Evolutionary conservation across 495 filamentous ascomycete species (phyloP), one percentile per base, ranked within the genome.

Genomic region (Aspergillus bertholletiae): DNA sequence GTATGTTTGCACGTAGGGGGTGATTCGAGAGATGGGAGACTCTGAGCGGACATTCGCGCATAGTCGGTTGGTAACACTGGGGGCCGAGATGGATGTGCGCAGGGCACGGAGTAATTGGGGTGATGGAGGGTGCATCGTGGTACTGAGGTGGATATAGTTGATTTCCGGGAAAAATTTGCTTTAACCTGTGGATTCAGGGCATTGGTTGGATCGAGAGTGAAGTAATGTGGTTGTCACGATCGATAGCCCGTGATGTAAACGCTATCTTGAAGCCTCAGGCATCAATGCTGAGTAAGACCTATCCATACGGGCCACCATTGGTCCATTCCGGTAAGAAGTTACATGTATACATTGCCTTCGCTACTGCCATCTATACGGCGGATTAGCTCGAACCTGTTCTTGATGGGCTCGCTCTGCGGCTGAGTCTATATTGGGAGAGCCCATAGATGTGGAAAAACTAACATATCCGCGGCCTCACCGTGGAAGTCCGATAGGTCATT

Each of bases 51-150:
- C 51, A 46, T 43, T 56, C 18, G 53, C 35, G 54, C 47, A 56
- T 43, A 65, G 58, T 20, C 21, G 55, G 48, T 52, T 22, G 51
- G 54, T 51, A 44, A 30, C 37, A 48, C 28, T 52, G 24, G 30
- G 34, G 47, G 50, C 24, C 46, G 44, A 39, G 40, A 76, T 64
- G 2, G 72, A 69, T 22, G 64, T 67, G 56, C 74, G 74, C 46
- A 78, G 50, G 27, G 73, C 74, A 39, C 74, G 72, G 22, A 78
- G 65, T 24, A 78, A 70, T 49, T 76, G 74, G n/a, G 68, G 60
- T 0, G 74, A 76, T 56, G 74, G 74, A 9, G 71, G 58, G 35
- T 73, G 68, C 74, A 78, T 78, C 55, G 39, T 53, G 11, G 23
- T 40, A n/a, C 1, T 6, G 7, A 11, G 7, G 9, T 32, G 30